Base-by-base conservation (phyloP, 192 early-diverging fungal species). In the Coemansia sp. region DNA sequence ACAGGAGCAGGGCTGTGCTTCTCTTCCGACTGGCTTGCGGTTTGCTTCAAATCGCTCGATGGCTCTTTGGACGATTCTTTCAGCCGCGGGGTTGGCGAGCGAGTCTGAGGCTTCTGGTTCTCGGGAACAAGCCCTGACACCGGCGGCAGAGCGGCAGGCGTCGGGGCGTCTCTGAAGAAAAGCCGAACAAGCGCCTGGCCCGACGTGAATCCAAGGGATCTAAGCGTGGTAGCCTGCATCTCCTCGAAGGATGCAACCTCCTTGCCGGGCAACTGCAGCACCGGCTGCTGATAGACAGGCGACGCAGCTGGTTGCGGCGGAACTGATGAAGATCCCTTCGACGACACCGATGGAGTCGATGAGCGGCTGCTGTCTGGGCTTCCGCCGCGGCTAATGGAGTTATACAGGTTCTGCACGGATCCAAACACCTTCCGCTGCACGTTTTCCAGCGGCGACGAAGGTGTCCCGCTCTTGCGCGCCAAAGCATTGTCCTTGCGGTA, bases 161-260 rank as follows among this genome's bases (percentile, higher is more conserved):
- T 37, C 13, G 58, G 66, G 17, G 53, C 19, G 46, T 80, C 83
- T 58, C 77, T 74, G 71, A 90, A 91, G 57, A 91, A 80, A 53
- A 96, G 71, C 16, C 93, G 85, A 66, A 94, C 81, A 41, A 90
- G 79, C 7, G 85, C 84, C 66, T 87, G 90, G 44, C 92, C 93
- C 42, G 84, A 78, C 5, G 83, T 75, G 16, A 94, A 68, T 12
- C 93, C 94, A 25, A 88, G 85, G 40, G 86, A 82, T 38, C 86
- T 82, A 8, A 96, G 71, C 49, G 91, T 90, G 0, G 91, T 94
- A 7, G 76, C 70, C 71, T 90, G 85, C 65, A 96, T 73, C 25
- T 70, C 68, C 14, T 78, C 68, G 50, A 88, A 85, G 0, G 87
- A 83, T 0, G 85, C 62, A 61, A 86, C 90, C 84, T 93, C 76